Base-by-base conservation (phyloP, 352 stramenopile genomes). In the Peronospora belbahrii region DNA sequence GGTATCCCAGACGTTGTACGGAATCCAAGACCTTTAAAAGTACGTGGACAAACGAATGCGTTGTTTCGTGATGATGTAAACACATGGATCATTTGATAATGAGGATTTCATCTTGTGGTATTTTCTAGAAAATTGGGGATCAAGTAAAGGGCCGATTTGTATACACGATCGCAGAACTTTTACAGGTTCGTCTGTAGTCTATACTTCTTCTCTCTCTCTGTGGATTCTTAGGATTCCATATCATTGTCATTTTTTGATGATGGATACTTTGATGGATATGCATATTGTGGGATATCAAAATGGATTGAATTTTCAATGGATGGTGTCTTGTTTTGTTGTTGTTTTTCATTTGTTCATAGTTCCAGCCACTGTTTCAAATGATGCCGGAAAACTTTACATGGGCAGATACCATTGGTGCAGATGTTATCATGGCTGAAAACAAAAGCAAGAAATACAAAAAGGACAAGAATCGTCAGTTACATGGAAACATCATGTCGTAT, bases 291-390 rank as follows among this genome's bases (percentile, higher is more conserved):
- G 11, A 36, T 18, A 15, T 7, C 23, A 7, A 4, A 15, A 33
- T 43, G n/a, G 17, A 5, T 10, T 25, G 22, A 13, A 25, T 13
- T 9, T n/a, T 55, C 33, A 41, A 13, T 44, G 1, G 24, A 22
- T 36, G 23, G 25, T 6, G 27, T 3, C 0, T 23, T 42, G 11
- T 44, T 18, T 30, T 7, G 3, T 19, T 37, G 15, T 5, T 31
- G n/a, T n/a, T n/a, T n/a, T n/a, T n/a, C n/a, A n/a, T n/a, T n/a
- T n/a, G n/a, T n/a, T n/a, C n/a, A n/a, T n/a, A 88, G 75, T 90
- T 88, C 48, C 75, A 86, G 51, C 59, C 67, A 27, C 58, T 90
- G 34, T 90, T 80, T 22, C 50, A 70, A 42, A 79, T 69, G 70
- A 75, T 83, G 52, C 79, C 79, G 28, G 58, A 63, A 4, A 61